A percentile compares a stretch with the other conserved stretches of the same genome.
Evolutionary conservation across 2,329 filamentous ascomycete genomes (phyloP).

Genomic region (Chaetomium sp.): DNA sequence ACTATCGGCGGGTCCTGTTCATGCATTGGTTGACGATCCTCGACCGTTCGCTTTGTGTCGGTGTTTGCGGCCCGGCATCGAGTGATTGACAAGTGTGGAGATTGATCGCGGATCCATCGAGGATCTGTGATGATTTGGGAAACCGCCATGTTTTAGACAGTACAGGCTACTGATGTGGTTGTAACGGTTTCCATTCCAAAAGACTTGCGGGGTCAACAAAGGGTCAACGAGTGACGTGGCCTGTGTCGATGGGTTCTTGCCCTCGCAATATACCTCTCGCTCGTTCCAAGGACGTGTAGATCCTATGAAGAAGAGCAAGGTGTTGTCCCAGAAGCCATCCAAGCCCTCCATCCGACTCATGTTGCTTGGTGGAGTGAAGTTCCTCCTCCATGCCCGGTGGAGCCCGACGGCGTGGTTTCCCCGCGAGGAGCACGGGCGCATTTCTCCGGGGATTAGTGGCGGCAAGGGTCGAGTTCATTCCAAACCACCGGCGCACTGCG

Average conservation of each 20-base stretch:
- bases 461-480: not conserved
- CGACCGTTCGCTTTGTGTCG: not conserved
- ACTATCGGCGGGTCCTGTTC: conserved; percentile 6
- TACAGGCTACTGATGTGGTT: too few relatives aligned
- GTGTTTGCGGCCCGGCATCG: conserved; percentile 11
- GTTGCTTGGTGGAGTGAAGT: not conserved
- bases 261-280: not conserved
- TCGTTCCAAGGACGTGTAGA: not conserved
- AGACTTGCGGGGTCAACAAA: not conserved
- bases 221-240: not conserved
- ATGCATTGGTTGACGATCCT: conserved; percentile 20
- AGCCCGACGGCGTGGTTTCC: conserved; percentile 9
- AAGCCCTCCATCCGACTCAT: not conserved
- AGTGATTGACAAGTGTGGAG: conserved; percentile 9
- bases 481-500: not conserved
- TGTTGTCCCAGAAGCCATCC: not conserved
- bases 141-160: too few relatives aligned
- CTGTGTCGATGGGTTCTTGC: not conserved
- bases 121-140: not conserved
- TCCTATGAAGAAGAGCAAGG: not conserved
- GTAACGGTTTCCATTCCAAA: not conserved
- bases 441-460: conserved; percentile 3
- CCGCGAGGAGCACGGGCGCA: conserved; percentile 8
- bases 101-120: conserved; percentile 4
- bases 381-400: conserved; percentile 10